phyloP scores from a whole-genome alignment of 2,329 filamentous ascomycete genomes.

The Talaromyces albobiverticillius region DNA sequence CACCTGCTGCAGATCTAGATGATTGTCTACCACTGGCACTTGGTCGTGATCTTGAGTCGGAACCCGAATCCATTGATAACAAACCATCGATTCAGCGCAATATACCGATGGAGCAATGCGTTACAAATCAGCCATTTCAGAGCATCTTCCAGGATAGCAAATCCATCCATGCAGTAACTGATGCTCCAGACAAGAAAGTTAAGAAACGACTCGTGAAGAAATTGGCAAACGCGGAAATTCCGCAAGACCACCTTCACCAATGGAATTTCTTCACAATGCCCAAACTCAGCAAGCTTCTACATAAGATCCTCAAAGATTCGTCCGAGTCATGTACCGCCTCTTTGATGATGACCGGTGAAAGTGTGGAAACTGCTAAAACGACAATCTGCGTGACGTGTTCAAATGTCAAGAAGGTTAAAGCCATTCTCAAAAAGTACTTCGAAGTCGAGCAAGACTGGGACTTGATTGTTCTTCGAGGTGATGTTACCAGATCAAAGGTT shows the following conservation, averaged over 20 bases:
- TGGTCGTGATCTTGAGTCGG: constrained; percentile 31
- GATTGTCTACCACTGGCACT: constrained; percentile 42
- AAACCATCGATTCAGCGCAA: constrained; percentile 13
- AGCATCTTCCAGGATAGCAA: constrained; percentile 18
- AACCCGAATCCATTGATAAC: constrained; percentile 18
- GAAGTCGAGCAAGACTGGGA: constrained; percentile 57
- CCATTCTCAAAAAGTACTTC: constrained; percentile 57
- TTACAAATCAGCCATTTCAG: constrained; percentile 18
- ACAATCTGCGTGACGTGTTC: constrained; percentile 63
- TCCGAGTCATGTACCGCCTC: constrained; percentile 60
- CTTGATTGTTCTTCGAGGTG: constrained; percentile 60
- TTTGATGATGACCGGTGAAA: constrained; percentile 60
- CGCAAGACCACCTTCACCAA: constrained; percentile 53
- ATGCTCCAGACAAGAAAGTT: constrained; percentile 26
- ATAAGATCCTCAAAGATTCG: constrained; percentile 58
- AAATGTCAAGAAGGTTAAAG: constrained; percentile 58
- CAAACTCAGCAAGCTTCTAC: constrained; percentile 56
- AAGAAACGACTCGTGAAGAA: constrained; percentile 44
- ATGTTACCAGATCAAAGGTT: constrained; percentile 55
- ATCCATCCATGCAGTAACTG: constrained; percentile 22
- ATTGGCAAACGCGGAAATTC: constrained; percentile 51
- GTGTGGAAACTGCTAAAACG: constrained; percentile 55
- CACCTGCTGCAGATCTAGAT: constrained; percentile 39
- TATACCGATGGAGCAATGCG: constrained; percentile 14
- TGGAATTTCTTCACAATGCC: constrained; percentile 60